Base-by-base conservation (phyloP, 2,329 filamentous ascomycete species). In the Claviceps sp. region DNA sequence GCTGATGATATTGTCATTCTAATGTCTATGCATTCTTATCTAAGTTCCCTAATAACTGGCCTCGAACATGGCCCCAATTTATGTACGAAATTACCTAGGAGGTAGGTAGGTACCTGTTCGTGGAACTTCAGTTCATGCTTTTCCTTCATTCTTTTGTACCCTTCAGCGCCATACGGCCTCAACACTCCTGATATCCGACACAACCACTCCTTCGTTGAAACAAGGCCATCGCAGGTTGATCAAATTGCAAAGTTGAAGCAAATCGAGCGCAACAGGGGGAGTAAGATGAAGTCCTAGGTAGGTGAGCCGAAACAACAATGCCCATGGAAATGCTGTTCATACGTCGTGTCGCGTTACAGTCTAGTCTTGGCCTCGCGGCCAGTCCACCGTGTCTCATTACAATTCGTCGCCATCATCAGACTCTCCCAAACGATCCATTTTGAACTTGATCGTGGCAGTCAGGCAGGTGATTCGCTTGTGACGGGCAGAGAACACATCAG, bases 381-480 rank as follows among this genome's bases (percentile, higher is more conserved):
- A 30, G 43, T 47, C n/a, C 19, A 39, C 42, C 14, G 13, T 34
- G n/a, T 13, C 34, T 16, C 45, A 57, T 65, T 62, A 73, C 52
- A 76, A 64, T 56, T 76, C 73, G 39, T 66, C 56, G 51, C 65
- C 64, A 53, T 70, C 69, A 6, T 24, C 24, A 54, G 68, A 64
- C 38, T 68, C 67, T 39, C 30, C 48, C 52, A 68, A 70, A 51
- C 65, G 56, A 40, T 62, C 60, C 16, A 53, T 5, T 1, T n/a
- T 47, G 65, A 93, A 91, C 45, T 69, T 64, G 53, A 93, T 81
- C 8, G 74, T 78, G 22, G 89, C 89, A 52, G 84, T 84, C 63
- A 98, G 75, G 71, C 93, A 98, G 55, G 90, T 95, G 57, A 98
- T 85, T 64, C 81, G 82, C 57, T 83, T 74, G 53, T 79, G 24